phyloP scores from a whole-genome alignment of 2,329 filamentous ascomycete genomes.

The Niveomyces coronatus region DNA sequence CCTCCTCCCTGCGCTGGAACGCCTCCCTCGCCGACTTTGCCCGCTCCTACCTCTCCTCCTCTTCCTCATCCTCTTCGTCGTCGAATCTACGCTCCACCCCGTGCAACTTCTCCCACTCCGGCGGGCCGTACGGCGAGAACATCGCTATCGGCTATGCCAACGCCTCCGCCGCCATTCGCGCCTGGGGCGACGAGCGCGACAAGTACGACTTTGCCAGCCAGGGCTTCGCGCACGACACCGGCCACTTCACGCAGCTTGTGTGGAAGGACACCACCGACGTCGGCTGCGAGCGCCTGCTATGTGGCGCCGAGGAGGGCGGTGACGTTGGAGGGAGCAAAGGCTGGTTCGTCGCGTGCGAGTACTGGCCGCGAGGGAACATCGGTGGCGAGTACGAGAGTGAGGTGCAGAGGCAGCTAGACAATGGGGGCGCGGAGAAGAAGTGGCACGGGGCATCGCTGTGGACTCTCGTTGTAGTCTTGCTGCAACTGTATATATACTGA shows the following conservation, averaged over 20 bases:
- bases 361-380: slow-evolving; percentile 58
- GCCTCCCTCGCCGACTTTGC: slow-evolving; percentile 48
- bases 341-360: slow-evolving; percentile 62
- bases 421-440: background rate
- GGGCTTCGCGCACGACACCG: slow-evolving; percentile 49
- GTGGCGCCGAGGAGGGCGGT: no score
- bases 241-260: slow-evolving; percentile 65
- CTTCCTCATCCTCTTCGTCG: no score
- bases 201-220: slow-evolving; percentile 49
- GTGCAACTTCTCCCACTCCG: slow-evolving; percentile 45
- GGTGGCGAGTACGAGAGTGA: slow-evolving; percentile 36
- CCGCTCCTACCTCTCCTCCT: slow-evolving; percentile 32
- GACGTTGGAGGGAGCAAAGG: no score
- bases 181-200: slow-evolving; percentile 48
- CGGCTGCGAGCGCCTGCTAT: slow-evolving; percentile 41
- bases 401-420: slow-evolving; percentile 15
- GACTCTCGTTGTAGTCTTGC: no score
- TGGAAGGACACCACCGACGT: slow-evolving; percentile 55
- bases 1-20: slow-evolving; percentile 53
- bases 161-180: slow-evolving; percentile 47
- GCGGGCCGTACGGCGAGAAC: slow-evolving; percentile 63
- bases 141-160: slow-evolving; percentile 57
- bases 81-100: slow-evolving; percentile 17
- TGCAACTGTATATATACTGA: no score
- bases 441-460: no score